Conservation (phyloP, 169 alveolate species). For the Prorocentrum cordatum region DNA sequence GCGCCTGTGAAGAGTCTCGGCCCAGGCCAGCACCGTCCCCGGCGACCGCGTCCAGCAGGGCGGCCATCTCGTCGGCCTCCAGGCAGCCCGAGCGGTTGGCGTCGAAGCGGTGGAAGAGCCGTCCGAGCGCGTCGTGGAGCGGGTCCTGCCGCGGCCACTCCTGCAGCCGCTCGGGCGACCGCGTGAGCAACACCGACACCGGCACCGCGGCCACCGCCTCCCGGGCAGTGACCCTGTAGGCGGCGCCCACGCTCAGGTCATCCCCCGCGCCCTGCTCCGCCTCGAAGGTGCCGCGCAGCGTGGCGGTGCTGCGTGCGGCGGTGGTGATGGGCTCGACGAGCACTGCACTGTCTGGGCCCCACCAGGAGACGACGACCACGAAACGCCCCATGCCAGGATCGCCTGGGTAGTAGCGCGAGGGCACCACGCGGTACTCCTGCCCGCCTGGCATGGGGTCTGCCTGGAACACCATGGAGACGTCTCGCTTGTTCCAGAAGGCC, state of each 20-base stretch:
- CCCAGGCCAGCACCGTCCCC: too few species aligned
- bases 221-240: neutral
- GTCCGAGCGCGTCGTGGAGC: too few species aligned
- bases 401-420: neutral
- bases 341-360: neutral
- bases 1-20: too few species aligned
- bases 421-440: conserved; percentile 24
- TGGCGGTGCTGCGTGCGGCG: neutral
- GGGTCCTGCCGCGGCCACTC: conserved; percentile 8
- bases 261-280: neutral
- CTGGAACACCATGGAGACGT: neutral
- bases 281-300: neutral
- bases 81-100: too few species aligned
- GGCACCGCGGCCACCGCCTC: neutral
- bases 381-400: conserved; percentile 2
- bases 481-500: conserved; percentile 7
- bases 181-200: neutral
- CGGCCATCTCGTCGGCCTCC: too few species aligned
- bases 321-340: neutral
- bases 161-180: neutral
- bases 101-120: too few species aligned
- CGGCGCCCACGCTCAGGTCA: neutral
- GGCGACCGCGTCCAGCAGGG: too few species aligned
- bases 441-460: neutral
- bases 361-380: neutral